A percentile compares a stretch with the other conserved stretches of the same genome.
These are phyloP conservation scores for Cotoneaster glaucophyllus DNA, from an alignment of 306 rosid genomes.

Conservation along the genomic window DNA sequence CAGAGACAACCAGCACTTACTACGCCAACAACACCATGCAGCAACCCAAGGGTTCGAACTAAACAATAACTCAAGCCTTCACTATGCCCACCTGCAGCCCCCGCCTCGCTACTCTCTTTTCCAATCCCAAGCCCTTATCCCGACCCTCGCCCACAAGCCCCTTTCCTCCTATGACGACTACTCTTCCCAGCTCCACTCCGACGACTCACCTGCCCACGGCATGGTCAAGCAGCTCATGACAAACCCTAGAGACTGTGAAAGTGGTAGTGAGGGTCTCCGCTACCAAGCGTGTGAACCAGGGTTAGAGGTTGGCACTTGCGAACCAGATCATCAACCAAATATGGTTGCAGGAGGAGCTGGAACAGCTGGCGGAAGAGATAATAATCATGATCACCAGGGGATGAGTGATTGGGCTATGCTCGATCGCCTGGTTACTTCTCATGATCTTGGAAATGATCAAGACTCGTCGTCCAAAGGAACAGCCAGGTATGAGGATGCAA, in stretches of 20 bases:
- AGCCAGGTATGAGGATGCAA: conserved; percentile 42
- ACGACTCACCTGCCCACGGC: conserved; percentile 19
- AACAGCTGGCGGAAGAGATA: background rate
- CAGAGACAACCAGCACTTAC: conserved; percentile 46
- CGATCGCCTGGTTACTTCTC: conserved; percentile 62
- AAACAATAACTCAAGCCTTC: conserved; percentile 35
- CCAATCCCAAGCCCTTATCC: conserved; percentile 34
- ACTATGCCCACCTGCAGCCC: conserved; percentile 13
- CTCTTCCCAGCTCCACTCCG: background rate
- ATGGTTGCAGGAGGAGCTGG: conserved; percentile 24
- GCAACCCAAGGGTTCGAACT: conserved; percentile 33
- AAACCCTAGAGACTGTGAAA: conserved; percentile 61
- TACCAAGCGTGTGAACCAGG: conserved; percentile 53
- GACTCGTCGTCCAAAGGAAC: conserved; percentile 42
- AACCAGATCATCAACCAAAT: conserved; percentile 20
- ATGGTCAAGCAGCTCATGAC: conserved; percentile 62
- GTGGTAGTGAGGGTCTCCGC: conserved; percentile 50
- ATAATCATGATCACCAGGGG: conserved; percentile 27
- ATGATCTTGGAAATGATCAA: conserved; percentile 43
- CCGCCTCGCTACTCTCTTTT: conserved; percentile 44
- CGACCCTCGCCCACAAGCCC: conserved; percentile 28
- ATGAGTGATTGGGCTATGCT: conserved; percentile 72
- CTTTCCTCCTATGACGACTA: conserved; percentile 20
- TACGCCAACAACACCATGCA: conserved; percentile 37
- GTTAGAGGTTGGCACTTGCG: conserved; percentile 42